A percentile compares a stretch with the other conserved stretches of the same genome.
phyloP scores from a whole-genome alignment of 306 rosid genomes.

The Cercis canadensis region DNA sequence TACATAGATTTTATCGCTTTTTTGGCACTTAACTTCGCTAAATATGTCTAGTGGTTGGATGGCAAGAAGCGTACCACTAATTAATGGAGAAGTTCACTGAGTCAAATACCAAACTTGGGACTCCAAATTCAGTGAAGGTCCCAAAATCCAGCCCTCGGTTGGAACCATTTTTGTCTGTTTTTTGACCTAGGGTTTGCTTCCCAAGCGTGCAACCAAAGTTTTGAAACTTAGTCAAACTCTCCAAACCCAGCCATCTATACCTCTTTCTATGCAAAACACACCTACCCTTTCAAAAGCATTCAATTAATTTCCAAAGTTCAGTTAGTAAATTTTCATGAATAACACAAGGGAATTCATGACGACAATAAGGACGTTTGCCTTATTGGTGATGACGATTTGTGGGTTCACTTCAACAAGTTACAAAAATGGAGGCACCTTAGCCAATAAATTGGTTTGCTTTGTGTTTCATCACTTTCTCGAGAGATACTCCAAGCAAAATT shows the following conservation, averaged over 20 bases:
- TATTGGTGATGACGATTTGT: background rate
- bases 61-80: slow-evolving; percentile 53
- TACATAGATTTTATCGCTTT: slow-evolving; percentile 26
- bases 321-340: slow-evolving; percentile 20
- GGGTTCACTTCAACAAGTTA: slow-evolving; percentile 20
- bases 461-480: slow-evolving; percentile 31
- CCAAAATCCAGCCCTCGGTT: slow-evolving; percentile 82
- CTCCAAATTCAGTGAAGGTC: slow-evolving; percentile 77
- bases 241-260: slow-evolving; percentile 57
- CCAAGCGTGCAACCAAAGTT: slow-evolving; percentile 73
- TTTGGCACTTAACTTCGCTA: slow-evolving; percentile 40
- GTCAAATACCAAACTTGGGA: slow-evolving; percentile 76
- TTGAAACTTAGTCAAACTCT: slow-evolving; percentile 57
- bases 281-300: slow-evolving; percentile 38
- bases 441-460: slow-evolving; percentile 35
- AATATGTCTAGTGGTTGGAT: slow-evolving; percentile 50
- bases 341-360: slow-evolving; percentile 33
- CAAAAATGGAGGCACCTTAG: slow-evolving; percentile 12
- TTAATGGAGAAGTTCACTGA: slow-evolving; percentile 44
- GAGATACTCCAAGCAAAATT: background rate
- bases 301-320: slow-evolving; percentile 26
- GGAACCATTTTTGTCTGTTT: slow-evolving; percentile 73
- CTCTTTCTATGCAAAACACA: slow-evolving; percentile 63
- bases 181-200: slow-evolving; percentile 75
- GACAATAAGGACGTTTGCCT: slow-evolving; percentile 19